These are phyloP conservation scores for Neurospora sp. DNA, from an alignment of 2,329 filamentous ascomycete species.

Conservation along the genomic window DNA sequence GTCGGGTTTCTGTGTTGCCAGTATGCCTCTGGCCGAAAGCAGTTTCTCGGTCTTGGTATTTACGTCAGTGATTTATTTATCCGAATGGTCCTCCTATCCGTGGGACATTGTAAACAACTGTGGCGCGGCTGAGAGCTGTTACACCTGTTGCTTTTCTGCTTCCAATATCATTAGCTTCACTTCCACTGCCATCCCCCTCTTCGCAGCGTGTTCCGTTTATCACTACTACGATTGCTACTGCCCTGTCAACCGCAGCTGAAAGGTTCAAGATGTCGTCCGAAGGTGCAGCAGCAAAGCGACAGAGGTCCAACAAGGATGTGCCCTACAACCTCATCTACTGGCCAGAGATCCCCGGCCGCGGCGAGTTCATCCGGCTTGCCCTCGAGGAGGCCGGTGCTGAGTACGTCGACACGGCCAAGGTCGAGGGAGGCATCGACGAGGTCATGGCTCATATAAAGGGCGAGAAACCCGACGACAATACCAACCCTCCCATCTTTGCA, in stretches of 20 bases:
- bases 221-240: not conserved
- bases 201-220: not conserved
- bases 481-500: constrained; percentile 57
- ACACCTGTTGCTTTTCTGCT: not conserved
- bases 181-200: not conserved
- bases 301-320: constrained; percentile 32
- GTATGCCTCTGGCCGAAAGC: not conserved
- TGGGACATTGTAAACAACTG: not conserved
- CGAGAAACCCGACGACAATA: constrained; percentile 35
- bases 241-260: not conserved
- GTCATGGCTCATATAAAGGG: constrained; percentile 39
- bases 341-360: constrained; percentile 62
- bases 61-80: not conserved
- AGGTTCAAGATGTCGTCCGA: constrained; percentile 9
- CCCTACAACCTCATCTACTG: constrained; percentile 63
- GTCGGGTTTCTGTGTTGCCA: not conserved
- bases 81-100: not conserved
- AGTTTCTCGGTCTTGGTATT: not conserved
- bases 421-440: constrained; percentile 37
- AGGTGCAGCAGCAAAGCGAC: constrained; percentile 24
- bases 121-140: not conserved
- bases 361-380: constrained; percentile 61
- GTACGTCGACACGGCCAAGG: constrained; percentile 51
- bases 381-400: constrained; percentile 58
- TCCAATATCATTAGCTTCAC: not conserved